Conservation (phyloP, 768 basidiomycete genomes). For the Mycena haematopus region DNA sequence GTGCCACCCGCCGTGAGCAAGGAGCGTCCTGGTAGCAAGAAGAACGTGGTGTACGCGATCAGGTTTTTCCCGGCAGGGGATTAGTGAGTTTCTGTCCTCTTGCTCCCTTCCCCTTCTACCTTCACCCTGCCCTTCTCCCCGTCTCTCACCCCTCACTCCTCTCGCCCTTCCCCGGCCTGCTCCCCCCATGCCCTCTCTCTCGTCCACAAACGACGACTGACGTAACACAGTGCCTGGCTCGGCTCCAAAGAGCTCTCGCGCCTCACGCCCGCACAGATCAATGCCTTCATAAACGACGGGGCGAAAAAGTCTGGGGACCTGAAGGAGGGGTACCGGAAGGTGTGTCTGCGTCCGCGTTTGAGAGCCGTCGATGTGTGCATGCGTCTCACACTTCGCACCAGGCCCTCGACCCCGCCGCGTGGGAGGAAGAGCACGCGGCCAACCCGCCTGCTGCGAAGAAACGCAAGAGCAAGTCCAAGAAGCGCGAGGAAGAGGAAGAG, state of each 20-base stretch:
- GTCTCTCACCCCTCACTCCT: neutral
- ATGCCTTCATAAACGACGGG: slow-evolving; percentile 76
- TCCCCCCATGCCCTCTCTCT: slow-evolving; percentile 8
- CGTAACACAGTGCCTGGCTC: slow-evolving; percentile 78
- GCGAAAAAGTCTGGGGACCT: slow-evolving; percentile 77
- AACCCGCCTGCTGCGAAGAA: slow-evolving; percentile 29
- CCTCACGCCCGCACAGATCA: slow-evolving; percentile 81
- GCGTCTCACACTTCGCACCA: slow-evolving; percentile 23
- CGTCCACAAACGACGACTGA: neutral
- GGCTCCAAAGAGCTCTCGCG: slow-evolving; percentile 81
- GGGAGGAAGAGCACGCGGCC: slow-evolving; percentile 47
- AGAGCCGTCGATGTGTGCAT: neutral
- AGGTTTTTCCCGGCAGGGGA: slow-evolving; percentile 95
- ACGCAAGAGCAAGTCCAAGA: slow-evolving; percentile 28
- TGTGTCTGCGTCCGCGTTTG: neutral
- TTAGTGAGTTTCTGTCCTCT: slow-evolving; percentile 66
- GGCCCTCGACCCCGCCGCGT: slow-evolving; percentile 64
- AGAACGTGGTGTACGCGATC: slow-evolving; percentile 65
- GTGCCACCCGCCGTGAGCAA: slow-evolving; percentile 67
- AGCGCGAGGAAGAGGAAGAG: slow-evolving; percentile 16
- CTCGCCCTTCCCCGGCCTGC: neutral
- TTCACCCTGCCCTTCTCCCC: neutral
- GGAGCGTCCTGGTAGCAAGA: slow-evolving; percentile 78
- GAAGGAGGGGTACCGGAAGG: slow-evolving; percentile 63
- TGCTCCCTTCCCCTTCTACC: neutral